phyloP scores from a whole-genome alignment of 1,284 basidiomycete species.

The Chondrostereum purpureum region DNA sequence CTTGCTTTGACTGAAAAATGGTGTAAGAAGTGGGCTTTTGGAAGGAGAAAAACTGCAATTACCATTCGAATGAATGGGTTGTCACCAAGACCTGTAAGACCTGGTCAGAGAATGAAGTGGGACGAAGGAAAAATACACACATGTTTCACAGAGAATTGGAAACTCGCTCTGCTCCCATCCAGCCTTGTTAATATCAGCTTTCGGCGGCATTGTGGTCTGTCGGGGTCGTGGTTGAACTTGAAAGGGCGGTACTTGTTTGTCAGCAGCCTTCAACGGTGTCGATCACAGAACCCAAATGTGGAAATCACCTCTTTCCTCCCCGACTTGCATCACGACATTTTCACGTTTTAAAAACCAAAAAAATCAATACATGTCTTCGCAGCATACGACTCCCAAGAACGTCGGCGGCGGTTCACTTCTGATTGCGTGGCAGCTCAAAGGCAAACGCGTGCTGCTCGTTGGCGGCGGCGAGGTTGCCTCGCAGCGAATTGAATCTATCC shows the following conservation, averaged over 20 bases:
- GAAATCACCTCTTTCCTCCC: not conserved
- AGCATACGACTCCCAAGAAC: constrained; percentile 9
- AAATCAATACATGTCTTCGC: not conserved
- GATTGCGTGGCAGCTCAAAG: constrained; percentile 83
- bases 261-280: not conserved
- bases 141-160: constrained; percentile 87
- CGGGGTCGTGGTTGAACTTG: constrained; percentile 5
- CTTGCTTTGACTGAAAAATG: constrained; percentile 78
- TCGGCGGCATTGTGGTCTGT: constrained; percentile 46
- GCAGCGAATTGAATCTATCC: constrained; percentile 67
- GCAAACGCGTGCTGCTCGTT: constrained; percentile 76
- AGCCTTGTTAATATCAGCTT: constrained; percentile 84
- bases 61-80: constrained; percentile 92
- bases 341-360: not conserved
- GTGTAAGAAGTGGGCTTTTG: constrained; percentile 4
- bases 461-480: constrained; percentile 88
- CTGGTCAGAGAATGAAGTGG: constrained; percentile 9
- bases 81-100: constrained; percentile 68
- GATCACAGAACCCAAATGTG: no score
- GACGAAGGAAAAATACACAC: constrained; percentile 37
- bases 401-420: constrained; percentile 65
- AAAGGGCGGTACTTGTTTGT: not conserved
- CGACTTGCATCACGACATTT: not conserved
- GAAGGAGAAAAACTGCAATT: constrained; percentile 6
- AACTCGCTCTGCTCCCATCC: constrained; percentile 91